phyloP scores from a whole-genome alignment of 495 filamentous ascomycete genomes.

The Jackrogersella minutella region DNA sequence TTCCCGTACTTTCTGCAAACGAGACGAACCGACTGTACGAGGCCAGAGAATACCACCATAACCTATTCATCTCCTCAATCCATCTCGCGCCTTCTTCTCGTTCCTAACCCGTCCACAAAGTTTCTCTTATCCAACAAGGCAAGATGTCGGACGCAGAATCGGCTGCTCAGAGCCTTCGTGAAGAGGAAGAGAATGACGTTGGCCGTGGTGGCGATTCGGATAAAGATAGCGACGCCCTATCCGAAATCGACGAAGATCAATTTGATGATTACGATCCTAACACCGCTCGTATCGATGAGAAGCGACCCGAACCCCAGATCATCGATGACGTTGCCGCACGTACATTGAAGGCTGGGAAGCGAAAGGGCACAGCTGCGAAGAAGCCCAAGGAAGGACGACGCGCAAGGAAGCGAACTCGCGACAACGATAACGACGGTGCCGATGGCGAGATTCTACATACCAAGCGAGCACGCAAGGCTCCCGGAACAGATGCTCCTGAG shows the following conservation, averaged over 20 bases:
- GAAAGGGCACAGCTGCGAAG: conserved; percentile 74
- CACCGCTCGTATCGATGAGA: conserved; percentile 77
- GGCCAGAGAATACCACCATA: background rate
- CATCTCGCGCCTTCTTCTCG: background rate
- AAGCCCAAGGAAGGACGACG: conserved; percentile 79
- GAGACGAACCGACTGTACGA: background rate
- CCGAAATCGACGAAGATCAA: conserved; percentile 93
- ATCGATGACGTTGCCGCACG: conserved; percentile 87
- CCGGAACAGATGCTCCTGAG: conserved; percentile 56
- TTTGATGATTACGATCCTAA: conserved; percentile 89
- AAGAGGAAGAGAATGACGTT: conserved; percentile 47
- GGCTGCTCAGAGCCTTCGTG: conserved; percentile 42
- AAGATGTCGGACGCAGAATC: conserved; percentile 57
- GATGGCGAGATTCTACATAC: conserved; percentile 62
- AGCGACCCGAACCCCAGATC: conserved; percentile 67
- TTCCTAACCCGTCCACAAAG: background rate
- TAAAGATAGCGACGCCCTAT: conserved; percentile 81
- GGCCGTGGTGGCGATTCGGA: conserved; percentile 66
- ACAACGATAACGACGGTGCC: conserved; percentile 64
- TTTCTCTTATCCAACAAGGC: background rate
- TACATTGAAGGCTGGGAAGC: conserved; percentile 76
- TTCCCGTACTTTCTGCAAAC: conserved; percentile 5
- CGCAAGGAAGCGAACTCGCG: conserved; percentile 72
- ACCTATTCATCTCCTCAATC: background rate
- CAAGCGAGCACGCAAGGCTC: conserved; percentile 47